phyloP scores from a whole-genome alignment of 495 filamentous ascomycete genomes.

The Lineolata rhizophorae region DNA sequence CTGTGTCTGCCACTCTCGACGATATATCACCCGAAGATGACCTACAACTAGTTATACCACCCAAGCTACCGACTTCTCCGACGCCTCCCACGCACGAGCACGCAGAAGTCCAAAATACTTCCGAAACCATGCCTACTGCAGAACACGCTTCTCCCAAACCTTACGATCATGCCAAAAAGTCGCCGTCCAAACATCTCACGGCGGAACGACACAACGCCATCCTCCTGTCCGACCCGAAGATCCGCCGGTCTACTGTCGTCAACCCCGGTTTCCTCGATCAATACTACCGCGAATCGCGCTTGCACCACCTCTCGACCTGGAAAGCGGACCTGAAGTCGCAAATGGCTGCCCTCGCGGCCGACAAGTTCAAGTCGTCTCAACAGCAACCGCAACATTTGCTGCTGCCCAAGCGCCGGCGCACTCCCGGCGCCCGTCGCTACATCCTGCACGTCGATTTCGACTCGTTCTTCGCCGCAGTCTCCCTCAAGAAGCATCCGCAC shows the following conservation, averaged over 20 bases:
- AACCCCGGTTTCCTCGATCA: conserved; percentile 86
- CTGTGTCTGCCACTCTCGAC: no score
- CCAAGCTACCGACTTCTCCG: background rate
- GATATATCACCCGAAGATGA: no score
- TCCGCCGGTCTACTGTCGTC: conserved; percentile 63
- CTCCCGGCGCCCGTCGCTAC: conserved; percentile 48
- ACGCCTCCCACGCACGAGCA: no score
- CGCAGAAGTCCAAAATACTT: background rate
- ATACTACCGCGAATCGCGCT: conserved; percentile 77
- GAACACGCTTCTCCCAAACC: no score
- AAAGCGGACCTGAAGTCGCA: conserved; percentile 80
- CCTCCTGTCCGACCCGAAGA: conserved; percentile 57
- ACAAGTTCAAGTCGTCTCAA: conserved; percentile 37
- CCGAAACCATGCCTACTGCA: background rate
- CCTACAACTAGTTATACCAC: background rate
- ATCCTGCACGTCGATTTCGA: conserved; percentile 97
- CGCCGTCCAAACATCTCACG: conserved; percentile 28
- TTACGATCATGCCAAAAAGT: no score
- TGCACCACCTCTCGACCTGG: conserved; percentile 91
- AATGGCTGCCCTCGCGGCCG: conserved; percentile 54
- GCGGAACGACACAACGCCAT: conserved; percentile 81
- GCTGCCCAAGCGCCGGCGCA: conserved; percentile 22
- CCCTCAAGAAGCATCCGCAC: conserved; percentile 54
- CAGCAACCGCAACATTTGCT: no score
- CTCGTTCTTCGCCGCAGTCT: conserved; percentile 91